Evolutionary conservation across 768 basidiomycete genomes (phyloP).

Genomic region (Auriscalpium microsporum): DNA sequence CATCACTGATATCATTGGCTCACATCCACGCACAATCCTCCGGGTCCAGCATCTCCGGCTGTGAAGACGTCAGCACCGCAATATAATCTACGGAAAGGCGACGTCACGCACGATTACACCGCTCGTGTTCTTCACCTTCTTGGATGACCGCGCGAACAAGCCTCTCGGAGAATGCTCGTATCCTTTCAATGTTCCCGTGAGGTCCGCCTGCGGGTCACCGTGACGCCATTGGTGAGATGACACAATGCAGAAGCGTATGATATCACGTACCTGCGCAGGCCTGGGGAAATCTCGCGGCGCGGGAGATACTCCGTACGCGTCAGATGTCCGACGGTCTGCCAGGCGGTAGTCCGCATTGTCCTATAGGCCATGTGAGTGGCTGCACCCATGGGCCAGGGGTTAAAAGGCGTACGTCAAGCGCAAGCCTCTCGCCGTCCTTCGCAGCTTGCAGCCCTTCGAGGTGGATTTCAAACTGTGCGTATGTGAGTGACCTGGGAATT

Average conservation of each 20-base stretch:
- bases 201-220: not conserved
- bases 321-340: not conserved
- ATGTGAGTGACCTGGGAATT: not conserved
- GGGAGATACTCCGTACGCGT: not conserved
- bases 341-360: not conserved
- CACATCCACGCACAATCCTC: constrained; percentile 18
- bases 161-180: not conserved
- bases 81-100: constrained; percentile 1
- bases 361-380: not conserved
- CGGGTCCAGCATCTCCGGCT: constrained; percentile 15
- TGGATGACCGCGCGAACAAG: not conserved
- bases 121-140: not conserved
- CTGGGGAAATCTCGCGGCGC: not conserved
- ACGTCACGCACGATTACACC: not conserved
- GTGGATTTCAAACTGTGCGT: constrained; percentile 16
- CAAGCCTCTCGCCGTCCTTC: not conserved
- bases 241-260: not conserved
- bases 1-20: not conserved
- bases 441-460: constrained; percentile 4
- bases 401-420: not conserved
- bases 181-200: not conserved
- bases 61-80: not conserved
- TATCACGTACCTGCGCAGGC: not conserved
- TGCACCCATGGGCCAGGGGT: not conserved
- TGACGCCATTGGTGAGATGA: not conserved